Base-by-base conservation (phyloP, 1,284 basidiomycete genomes). In the Papiliotrema flavescens region DNA sequence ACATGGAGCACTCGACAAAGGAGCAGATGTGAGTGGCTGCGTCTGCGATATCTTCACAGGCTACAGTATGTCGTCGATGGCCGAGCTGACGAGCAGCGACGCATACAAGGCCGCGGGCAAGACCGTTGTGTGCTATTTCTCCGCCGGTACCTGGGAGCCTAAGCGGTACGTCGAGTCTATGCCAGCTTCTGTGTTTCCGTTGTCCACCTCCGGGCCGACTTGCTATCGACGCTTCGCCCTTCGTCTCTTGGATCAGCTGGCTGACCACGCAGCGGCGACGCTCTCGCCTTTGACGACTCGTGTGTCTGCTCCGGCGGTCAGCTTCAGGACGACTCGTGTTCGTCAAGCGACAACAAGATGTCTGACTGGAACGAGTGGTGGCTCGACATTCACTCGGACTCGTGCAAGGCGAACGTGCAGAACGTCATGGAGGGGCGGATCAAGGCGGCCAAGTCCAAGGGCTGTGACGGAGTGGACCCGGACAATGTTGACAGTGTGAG, bases 121-220 rank as follows among this genome's bases (percentile, higher is more conserved):
- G 55, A 69, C 58, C 28, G 73, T 76, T 26, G 57, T 70, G 9
- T 76, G 74, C 56, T 76, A 76, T 61, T 73, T 76, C 56, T 63
- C 58, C 1, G 73, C 71, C 26, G 74, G 74, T 22, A 65, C 62
- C 0, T 73, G 58, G 53, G 73, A 74, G 55, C 49, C 63, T 6
- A 60, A 46, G 41, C 39, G 66, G 59, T 55, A 32, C 47, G 54
- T 34, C 17, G 6, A 24, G n/a, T 9, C 45, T 19, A 47, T 36
- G 24, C 49, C 22, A 11, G 5, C 28, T 45, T n/a, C 49, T 19
- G 11, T n/a, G n/a, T n/a, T n/a, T n/a, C n/a, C n/a, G n/a, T n/a
- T n/a, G n/a, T n/a, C n/a, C n/a, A n/a, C n/a, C n/a, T n/a, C n/a
- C n/a, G n/a, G n/a, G n/a, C n/a, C n/a, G n/a, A n/a, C n/a, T n/a